Percentiles rank a stretch among this genome's conserved stretches.
Evolutionary conservation across 106 monocot genomes (phyloP).

Genomic region (Triglochin maritima): DNA sequence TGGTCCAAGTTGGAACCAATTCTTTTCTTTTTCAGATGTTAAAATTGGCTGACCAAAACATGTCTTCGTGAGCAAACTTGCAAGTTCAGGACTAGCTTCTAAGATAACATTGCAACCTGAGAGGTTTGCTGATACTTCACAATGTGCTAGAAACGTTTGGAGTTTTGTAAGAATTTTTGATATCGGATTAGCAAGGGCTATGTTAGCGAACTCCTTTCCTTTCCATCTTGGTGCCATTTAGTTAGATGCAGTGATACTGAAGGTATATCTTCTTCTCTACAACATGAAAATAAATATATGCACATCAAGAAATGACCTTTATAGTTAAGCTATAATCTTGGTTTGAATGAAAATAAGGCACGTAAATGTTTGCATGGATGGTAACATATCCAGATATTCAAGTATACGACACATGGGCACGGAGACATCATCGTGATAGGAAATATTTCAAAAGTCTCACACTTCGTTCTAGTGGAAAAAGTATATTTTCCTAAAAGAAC

Average conservation of each 20-base stretch:
- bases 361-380: too few relatives aligned
- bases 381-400: too few relatives aligned
- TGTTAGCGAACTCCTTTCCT: slow-evolving; percentile 36
- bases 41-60: slow-evolving; percentile 43
- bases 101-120: slow-evolving; percentile 21
- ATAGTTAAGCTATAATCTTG: too few relatives aligned
- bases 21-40: slow-evolving; percentile 16
- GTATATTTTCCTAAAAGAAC: too few relatives aligned
- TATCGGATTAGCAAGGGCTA: slow-evolving; percentile 55
- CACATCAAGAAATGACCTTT: too few relatives aligned
- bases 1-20: slow-evolving; percentile 51
- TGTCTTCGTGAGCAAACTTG: slow-evolving; percentile 34
- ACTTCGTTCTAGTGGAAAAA: too few relatives aligned
- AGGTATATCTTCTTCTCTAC: too few relatives aligned
- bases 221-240: slow-evolving; percentile 61
- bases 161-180: slow-evolving; percentile 44
- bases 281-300: too few relatives aligned
- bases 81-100: slow-evolving; percentile 11
- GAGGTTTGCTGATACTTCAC: slow-evolving; percentile 21
- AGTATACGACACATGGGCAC: too few relatives aligned
- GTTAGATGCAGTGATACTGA: not conserved
- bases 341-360: too few relatives aligned
- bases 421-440: too few relatives aligned
- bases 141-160: slow-evolving; percentile 17
- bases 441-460: too few relatives aligned